phyloP scores from a whole-genome alignment of 768 basidiomycete genomes.

The Phlebiopsis gigantea region DNA sequence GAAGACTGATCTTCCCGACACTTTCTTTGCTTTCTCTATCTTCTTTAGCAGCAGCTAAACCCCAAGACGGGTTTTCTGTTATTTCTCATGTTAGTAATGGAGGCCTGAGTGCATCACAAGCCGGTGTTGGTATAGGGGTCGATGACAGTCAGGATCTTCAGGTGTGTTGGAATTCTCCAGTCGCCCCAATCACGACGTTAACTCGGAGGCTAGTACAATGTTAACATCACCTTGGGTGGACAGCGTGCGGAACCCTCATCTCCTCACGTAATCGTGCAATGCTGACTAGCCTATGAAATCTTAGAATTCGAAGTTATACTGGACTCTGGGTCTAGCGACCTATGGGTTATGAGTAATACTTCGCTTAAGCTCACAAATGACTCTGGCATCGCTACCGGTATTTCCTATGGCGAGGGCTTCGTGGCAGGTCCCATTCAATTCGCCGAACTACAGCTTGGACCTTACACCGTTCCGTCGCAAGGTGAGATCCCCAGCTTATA shows the following conservation, averaged over 20 bases:
- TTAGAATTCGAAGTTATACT: constrained; percentile 25
- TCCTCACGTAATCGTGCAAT: not conserved
- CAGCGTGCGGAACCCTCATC: not conserved
- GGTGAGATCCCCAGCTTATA: constrained; percentile 35
- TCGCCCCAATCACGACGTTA: too few relatives aligned
- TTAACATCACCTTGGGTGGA: constrained; percentile 1
- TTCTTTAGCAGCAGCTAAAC: not conserved
- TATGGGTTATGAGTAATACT: constrained; percentile 24
- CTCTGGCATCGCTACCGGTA: constrained; percentile 24
- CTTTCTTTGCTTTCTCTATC: not conserved
- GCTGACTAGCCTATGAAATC: not conserved
- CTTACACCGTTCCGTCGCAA: constrained; percentile 46
- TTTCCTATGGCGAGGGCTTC: constrained; percentile 32
- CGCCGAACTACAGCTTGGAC: constrained; percentile 30
- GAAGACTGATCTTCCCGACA: not conserved
- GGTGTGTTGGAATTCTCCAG: not conserved
- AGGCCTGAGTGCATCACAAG: not conserved
- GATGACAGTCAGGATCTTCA: not conserved
- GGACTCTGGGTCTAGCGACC: constrained; percentile 30
- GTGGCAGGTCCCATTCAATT: constrained; percentile 32
- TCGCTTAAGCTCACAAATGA: constrained; percentile 12
- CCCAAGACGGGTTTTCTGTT: not conserved
- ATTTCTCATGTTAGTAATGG: not conserved
- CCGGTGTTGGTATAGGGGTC: not conserved
- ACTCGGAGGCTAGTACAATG: constrained; percentile 5